Conservation (phyloP, 257 asterid species). For the Ocimum tenuiflorum region DNA sequence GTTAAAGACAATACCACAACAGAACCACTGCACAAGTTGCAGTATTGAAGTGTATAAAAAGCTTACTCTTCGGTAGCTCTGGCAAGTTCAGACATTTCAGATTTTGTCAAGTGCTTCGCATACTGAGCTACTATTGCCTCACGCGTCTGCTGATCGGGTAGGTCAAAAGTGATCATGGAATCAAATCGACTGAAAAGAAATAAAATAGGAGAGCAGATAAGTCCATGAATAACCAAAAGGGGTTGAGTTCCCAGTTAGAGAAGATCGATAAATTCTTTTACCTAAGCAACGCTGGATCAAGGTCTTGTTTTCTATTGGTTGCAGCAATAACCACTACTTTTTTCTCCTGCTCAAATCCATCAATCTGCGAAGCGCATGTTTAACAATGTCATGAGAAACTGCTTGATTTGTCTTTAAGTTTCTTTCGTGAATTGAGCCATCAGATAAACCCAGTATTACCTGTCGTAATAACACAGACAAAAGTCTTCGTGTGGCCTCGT, state of each 20-base stretch:
- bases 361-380: conserved; percentile 55
- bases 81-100: conserved; percentile 68
- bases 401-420: neutral
- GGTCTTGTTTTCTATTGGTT: conserved; percentile 91
- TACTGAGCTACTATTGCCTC: conserved; percentile 75
- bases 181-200: conserved; percentile 79
- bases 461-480: conserved; percentile 83
- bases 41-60: neutral
- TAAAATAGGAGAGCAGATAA: conserved; percentile 8
- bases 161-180: conserved; percentile 62
- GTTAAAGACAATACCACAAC: neutral
- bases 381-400: conserved; percentile 13
- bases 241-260: neutral
- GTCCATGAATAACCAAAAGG: neutral
- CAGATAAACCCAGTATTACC: conserved; percentile 40
- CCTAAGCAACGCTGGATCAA: conserved; percentile 95
- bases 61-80: conserved; percentile 61
- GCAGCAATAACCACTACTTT: conserved; percentile 94
- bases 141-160: conserved; percentile 84
- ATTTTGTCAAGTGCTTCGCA: conserved; percentile 76
- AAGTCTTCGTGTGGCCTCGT: conserved; percentile 89
- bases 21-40: neutral
- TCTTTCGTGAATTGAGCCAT: neutral
- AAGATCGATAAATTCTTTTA: conserved; percentile 19
- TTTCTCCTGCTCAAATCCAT: conserved; percentile 96